Evolutionary conservation across 257 asterid species (phyloP), one percentile per base, ranked within the genome.

Genomic region (Ajuga chamaepitys): DNA sequence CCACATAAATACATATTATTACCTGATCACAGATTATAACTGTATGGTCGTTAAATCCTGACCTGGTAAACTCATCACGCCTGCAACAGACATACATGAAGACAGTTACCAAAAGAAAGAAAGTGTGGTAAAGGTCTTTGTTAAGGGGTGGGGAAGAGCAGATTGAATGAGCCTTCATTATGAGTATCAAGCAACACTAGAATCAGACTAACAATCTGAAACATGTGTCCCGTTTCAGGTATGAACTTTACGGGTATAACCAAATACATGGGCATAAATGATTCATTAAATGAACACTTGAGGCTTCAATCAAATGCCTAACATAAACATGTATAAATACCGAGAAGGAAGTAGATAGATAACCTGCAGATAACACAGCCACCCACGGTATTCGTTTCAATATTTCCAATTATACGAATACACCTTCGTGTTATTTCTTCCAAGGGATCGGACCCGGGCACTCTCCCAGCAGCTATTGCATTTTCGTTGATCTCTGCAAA

Each of bases 11-110:
- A 32, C 52, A 42, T 6, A 34, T 51, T 11, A 37, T 14, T 80
- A 90, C 98, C 95, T 94, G 98, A 72, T 90, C 99, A 45, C 99
- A 94, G 12, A 90, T 81, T 55, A 94, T 88, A 58, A 94, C 95
- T 34, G 99, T 94, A 13, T 67, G 80, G 41, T 75, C 88, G 16
- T 79, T 80, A 66, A 94, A 90, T 32, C 56, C 88, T 14, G 79
- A 73, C 59, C 59, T 80, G 77, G 82, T 80, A 74, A 94, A 90
- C 64, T 81, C 87, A 71, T 81, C 85, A 35, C 78, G 77, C 84
- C 99, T 90, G 80, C 82, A 76, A 38, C 56, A 70, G 61, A 4
- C 54, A 67, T 67, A 57, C 21, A 40, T 71, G 52, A 56, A 64
- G 58, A 51, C 44, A 61, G 53, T 59, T 58, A 62, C 51, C 38